Percentiles rank a stretch among this genome's conserved stretches.
phyloP scores from a whole-genome alignment of 2,329 filamentous ascomycete species.

The Colletotrichum eleusines region DNA sequence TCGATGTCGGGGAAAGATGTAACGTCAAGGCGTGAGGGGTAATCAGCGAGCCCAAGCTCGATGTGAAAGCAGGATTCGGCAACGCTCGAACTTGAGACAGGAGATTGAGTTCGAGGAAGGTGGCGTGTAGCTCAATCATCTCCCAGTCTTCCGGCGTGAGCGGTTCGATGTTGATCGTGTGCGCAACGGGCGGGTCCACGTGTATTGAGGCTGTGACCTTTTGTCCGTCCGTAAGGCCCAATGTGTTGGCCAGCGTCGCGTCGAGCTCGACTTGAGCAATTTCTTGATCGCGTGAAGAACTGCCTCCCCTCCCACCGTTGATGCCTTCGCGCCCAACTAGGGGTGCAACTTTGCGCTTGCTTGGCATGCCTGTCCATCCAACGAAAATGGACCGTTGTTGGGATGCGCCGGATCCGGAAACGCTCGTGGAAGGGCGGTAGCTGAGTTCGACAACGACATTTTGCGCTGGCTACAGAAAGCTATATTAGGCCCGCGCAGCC shows the following conservation, averaged over 20 bases:
- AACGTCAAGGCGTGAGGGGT: conserved; percentile 85
- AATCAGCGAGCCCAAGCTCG: conserved; percentile 62
- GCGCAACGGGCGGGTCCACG: conserved; percentile 88
- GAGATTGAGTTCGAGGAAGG: conserved; percentile 94
- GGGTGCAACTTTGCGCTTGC: conserved; percentile 82
- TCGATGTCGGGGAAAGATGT: conserved; percentile 94
- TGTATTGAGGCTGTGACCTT: conserved; percentile 81
- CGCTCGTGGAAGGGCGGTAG: conserved; percentile 67
- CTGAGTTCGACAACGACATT: conserved; percentile 96
- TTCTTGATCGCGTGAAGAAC: conserved; percentile 78
- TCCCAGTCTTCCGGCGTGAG: conserved; percentile 97
- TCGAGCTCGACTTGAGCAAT: conserved; percentile 86
- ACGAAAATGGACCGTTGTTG: conserved; percentile 81
- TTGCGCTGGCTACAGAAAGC: conserved; percentile 77
- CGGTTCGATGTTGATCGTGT: conserved; percentile 97
- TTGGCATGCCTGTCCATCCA: conserved; percentile 98
- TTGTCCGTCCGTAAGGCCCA: conserved; percentile 85
- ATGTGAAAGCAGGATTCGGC: conserved; percentile 81
- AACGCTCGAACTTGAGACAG: conserved; percentile 92
- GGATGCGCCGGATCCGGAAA: conserved; percentile 60
- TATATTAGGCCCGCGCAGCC: neutral
- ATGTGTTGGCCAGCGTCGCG: conserved; percentile 80
- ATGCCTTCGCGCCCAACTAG: conserved; percentile 82
- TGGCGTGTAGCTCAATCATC: conserved; percentile 97
- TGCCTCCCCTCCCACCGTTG: conserved; percentile 66